These are phyloP conservation scores for Lonicera japonica DNA, from an alignment of 129 eudicot species.

Conservation along the genomic window DNA sequence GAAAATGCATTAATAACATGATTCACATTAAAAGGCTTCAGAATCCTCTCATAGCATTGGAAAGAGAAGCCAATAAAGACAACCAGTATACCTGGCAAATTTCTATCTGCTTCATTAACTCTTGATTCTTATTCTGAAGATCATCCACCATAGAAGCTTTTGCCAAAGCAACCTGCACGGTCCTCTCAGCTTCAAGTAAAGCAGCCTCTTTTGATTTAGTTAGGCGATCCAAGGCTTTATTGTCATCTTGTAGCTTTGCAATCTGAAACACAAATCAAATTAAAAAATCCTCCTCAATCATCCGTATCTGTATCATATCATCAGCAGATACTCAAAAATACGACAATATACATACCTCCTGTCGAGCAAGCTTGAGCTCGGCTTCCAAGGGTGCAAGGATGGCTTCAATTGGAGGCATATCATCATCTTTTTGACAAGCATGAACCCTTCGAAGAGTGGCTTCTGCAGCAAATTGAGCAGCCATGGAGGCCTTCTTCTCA, in stretches of 20 bases:
- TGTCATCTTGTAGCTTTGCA: conserved; percentile 90
- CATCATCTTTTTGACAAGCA: conserved; percentile 97
- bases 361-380: conserved; percentile 83
- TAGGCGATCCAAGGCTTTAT: conserved; percentile 83
- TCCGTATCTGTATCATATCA: conserved; percentile 3
- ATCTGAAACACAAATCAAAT: conserved; percentile 38
- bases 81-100: conserved; percentile 70
- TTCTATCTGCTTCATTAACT: conserved; percentile 91
- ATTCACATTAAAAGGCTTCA: background rate
- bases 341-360: conserved; percentile 40
- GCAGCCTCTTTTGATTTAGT: conserved; percentile 97
- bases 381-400: conserved; percentile 92
- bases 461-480: conserved; percentile 96
- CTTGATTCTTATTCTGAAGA: conserved; percentile 92
- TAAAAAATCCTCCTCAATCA: conserved; percentile 7
- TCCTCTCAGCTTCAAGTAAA: conserved; percentile 91
- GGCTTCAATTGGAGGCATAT: conserved; percentile 97
- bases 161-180: conserved; percentile 89
- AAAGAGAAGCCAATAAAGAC: background rate
- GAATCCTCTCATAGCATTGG: background rate
- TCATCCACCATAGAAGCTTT: conserved; percentile 97
- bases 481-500: conserved; percentile 94
- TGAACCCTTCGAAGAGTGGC: conserved; percentile 94
- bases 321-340: conserved; percentile 3
- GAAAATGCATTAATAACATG: background rate